These are phyloP conservation scores for Yarrowia sp. DNA, from an alignment of 805 yeast genomes.

Conservation along the genomic window DNA sequence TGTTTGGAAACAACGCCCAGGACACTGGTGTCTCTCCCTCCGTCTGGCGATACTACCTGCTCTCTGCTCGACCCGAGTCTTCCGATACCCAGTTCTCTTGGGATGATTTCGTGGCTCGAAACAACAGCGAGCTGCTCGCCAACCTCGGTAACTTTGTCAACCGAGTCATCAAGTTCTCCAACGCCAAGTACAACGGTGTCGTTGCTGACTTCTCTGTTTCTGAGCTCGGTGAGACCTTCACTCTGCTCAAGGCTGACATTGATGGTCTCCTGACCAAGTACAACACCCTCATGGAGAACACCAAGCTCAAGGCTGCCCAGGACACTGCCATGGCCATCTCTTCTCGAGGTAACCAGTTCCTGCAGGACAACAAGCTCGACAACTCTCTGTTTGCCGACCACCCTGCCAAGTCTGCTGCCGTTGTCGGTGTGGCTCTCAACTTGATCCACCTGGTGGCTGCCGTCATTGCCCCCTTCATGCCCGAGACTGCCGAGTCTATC, in stretches of 20 bases:
- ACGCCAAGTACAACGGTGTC: constrained; percentile 88
- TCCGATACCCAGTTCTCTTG: constrained; percentile 97
- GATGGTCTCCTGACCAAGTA: constrained; percentile 61
- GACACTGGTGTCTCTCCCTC: constrained; percentile 88
- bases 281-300: constrained; percentile 66
- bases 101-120: constrained; percentile 91
- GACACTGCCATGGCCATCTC: constrained; percentile 90
- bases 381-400: constrained; percentile 72
- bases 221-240: constrained; percentile 47
- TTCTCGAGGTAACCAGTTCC: constrained; percentile 89
- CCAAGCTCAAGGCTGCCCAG: constrained; percentile 78
- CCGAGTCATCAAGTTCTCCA: constrained; percentile 84
- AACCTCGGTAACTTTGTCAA: constrained; percentile 96
- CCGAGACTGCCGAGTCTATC: constrained; percentile 71
- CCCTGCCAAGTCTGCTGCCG: constrained; percentile 85
- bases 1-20: constrained; percentile 95
- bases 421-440: constrained; percentile 87
- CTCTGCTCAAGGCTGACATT: constrained; percentile 52
- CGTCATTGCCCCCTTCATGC: constrained; percentile 84
- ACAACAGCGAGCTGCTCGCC: constrained; percentile 90
- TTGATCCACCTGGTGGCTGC: constrained; percentile 83
- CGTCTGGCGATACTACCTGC: constrained; percentile 96
- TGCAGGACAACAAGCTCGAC: constrained; percentile 94
- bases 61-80: constrained; percentile 90
- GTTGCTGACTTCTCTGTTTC: constrained; percentile 63